Percentiles rank a stretch among this genome's conserved stretches.
Evolutionary conservation across 1,284 basidiomycete species (phyloP).

Genomic region (Heliocybe sulcata): DNA sequence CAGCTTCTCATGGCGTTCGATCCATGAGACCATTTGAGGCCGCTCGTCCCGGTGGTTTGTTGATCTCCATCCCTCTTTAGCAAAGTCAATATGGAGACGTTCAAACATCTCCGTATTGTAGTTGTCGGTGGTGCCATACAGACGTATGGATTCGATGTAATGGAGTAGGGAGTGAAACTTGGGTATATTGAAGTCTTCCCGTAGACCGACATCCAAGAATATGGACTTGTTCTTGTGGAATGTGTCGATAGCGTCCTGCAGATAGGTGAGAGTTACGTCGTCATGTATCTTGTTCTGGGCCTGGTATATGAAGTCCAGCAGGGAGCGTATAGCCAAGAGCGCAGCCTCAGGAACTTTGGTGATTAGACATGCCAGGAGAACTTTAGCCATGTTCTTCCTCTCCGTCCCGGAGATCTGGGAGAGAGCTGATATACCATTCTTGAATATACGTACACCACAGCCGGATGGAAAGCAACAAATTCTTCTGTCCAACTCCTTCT

Average conservation of each 20-base stretch:
- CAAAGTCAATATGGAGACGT: slow-evolving; percentile 20
- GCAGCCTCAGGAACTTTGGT: no score
- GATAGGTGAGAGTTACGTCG: slow-evolving; percentile 8
- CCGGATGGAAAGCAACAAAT: not conserved
- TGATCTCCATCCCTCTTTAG: slow-evolving; percentile 14
- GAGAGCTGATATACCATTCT: not conserved
- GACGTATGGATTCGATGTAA: slow-evolving; percentile 13
- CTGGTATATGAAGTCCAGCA: slow-evolving; percentile 8
- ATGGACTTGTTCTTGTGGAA: slow-evolving; percentile 19
- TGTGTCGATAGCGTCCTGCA: slow-evolving; percentile 8
- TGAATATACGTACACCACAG: not conserved
- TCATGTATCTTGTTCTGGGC: slow-evolving; percentile 14
- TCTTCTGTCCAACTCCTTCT: not conserved
- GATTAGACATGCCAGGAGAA: no score
- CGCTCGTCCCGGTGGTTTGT: slow-evolving; percentile 14
- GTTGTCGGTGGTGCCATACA: slow-evolving; percentile 14
- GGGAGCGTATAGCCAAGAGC: no score
- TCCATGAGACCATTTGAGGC: slow-evolving; percentile 17
- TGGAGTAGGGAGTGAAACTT: slow-evolving; percentile 21
- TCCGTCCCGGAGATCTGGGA: not conserved
- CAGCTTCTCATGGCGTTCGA: slow-evolving; percentile 8
- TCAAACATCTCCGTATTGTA: slow-evolving; percentile 19
- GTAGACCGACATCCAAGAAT: slow-evolving; percentile 13
- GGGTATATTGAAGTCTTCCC: slow-evolving; percentile 20
- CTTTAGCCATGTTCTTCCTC: not conserved